phyloP scores from a whole-genome alignment of 176 grass and related monocot genomes.

The Eragrostis curvula region DNA sequence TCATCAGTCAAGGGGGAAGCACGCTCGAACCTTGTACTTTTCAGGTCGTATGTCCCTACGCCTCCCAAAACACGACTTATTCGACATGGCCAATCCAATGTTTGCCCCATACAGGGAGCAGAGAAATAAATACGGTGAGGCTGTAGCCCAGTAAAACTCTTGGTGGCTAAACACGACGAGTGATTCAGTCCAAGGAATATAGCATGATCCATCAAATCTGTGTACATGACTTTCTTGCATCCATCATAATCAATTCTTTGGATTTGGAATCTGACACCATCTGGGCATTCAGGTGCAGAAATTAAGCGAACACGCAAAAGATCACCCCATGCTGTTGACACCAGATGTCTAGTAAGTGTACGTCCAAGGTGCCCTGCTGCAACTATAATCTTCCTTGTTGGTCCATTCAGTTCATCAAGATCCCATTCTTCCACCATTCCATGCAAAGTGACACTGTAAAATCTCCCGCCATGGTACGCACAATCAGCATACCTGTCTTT shows the following conservation, averaged over 20 bases:
- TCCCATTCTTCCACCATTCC: constrained; percentile 8
- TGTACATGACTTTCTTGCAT: neutral
- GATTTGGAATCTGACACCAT: constrained; percentile 1
- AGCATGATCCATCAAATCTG: neutral
- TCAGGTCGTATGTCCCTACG: neutral
- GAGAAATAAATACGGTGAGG: constrained; percentile 34
- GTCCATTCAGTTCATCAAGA: neutral
- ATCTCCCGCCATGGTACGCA: constrained; percentile 8
- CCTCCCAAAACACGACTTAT: neutral
- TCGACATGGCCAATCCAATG: neutral
- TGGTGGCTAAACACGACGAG: constrained; percentile 17
- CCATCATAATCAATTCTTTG: neutral
- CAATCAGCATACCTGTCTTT: neutral
- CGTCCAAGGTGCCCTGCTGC: neutral
- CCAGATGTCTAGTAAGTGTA: constrained; percentile 12
- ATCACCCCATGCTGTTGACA: constrained; percentile 5
- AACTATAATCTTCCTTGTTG: neutral
- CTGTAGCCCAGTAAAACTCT: neutral
- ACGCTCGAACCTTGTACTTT: neutral
- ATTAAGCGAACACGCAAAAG: neutral
- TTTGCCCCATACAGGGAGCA: neutral
- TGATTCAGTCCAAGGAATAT: constrained; percentile 36
- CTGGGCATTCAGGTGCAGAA: neutral
- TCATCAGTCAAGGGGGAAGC: neutral
- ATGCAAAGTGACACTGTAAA: neutral